Evolutionary conservation across 2,329 filamentous ascomycete species (phyloP).

Genomic region (Xylariaceae sp.): DNA sequence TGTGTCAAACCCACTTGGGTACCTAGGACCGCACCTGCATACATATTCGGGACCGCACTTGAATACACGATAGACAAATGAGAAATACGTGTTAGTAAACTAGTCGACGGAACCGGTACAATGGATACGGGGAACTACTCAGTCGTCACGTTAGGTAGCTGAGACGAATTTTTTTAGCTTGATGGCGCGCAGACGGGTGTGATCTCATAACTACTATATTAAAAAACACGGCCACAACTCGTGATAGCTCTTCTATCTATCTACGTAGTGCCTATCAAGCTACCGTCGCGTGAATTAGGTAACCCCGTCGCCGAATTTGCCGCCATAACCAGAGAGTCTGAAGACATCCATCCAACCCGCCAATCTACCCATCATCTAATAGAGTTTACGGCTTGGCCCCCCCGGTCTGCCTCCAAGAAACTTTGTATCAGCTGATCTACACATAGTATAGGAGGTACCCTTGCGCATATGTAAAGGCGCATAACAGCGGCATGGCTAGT

Average conservation of each 20-base stretch:
- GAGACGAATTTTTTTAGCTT: background rate
- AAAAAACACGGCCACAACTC: background rate
- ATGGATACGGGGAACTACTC: background rate
- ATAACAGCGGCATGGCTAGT: background rate
- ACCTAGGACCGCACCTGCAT: no score
- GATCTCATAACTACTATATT: background rate
- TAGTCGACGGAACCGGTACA: background rate
- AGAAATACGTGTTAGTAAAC: background rate
- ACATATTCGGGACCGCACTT: no score
- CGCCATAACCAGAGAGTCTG: background rate
- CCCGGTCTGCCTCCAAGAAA: background rate
- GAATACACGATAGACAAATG: background rate
- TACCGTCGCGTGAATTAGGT: background rate
- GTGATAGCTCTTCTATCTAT: background rate
- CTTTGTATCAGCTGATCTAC: background rate
- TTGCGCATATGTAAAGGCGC: no score
- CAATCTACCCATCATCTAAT: background rate
- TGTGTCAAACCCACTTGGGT: background rate
- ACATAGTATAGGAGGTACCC: no score
- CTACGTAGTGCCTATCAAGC: no score
- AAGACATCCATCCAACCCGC: no score
- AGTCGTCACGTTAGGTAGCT: background rate
- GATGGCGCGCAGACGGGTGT: background rate
- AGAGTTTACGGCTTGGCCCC: background rate
- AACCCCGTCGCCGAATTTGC: background rate